Base-by-base conservation (phyloP, 352 stramenopile genomes). In the Globisporangium emineosum region DNA sequence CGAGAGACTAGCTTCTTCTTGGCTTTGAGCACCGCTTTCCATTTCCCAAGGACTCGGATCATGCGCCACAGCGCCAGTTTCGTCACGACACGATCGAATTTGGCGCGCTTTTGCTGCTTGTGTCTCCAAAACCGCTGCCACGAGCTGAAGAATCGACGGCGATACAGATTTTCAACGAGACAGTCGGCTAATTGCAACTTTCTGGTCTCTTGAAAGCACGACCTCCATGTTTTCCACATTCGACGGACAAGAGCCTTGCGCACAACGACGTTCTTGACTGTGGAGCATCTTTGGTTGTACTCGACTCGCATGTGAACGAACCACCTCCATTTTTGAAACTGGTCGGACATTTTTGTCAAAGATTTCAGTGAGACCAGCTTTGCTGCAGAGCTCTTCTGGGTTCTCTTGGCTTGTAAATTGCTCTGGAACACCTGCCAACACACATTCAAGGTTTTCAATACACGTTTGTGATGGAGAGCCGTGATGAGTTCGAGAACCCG, bases 41-140 rank as follows among this genome's bases (percentile, higher is more conserved):
- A 83, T 6, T 49, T 32, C 17, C 25, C 37, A 33, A 81, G 7
- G 3, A 33, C 21, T 15, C 63, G 47, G 9, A 3, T 13, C 33
- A 63, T 5, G 2, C 43, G 30, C 15, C 56, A 60, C 33, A 30
- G 53, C 0, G 32, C 33, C 23, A 77, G 30, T 51, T 58, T 60
- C 64, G 64, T 27, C 1, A 62, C 56, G 5, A 56, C 33, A 49
- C 66, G 55, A 12, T 47, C 10, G 0, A 57, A 17, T 56, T 57
- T 55, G 0, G 49, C 45, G 17, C 52, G 64, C 27, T 66, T 49
- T 5, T 54, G 49, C 43, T 63, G 62, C 19, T 57, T 52, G 15
- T 5, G 10, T 4, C 42, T 1, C 13, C 62, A 49, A 40, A 69
- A 57, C 2, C 61, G 50, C 7, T 71, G 69, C 75, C 75, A 83